Conservation (phyloP, 2,329 filamentous ascomycete species). For the Penicillium janthinellum region DNA sequence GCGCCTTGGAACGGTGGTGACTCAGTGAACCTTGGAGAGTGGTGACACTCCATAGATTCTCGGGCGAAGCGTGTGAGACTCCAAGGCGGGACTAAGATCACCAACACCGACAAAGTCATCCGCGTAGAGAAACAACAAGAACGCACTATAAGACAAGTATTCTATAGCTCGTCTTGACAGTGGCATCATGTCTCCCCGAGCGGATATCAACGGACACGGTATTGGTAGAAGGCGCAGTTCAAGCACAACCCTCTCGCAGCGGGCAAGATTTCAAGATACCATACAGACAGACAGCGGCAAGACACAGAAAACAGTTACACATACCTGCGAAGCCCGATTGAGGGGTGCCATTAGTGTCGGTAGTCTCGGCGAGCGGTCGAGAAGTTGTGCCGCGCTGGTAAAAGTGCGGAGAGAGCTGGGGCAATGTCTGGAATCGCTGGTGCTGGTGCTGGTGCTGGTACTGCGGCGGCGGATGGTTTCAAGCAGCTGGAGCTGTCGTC, state of each 20-base stretch:
- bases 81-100: background rate
- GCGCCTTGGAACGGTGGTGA: background rate
- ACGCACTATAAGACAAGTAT: background rate
- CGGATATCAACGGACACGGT: background rate
- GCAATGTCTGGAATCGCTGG: background rate
- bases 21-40: background rate
- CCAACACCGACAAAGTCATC: background rate
- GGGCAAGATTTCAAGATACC: background rate
- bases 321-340: conserved; percentile 30
- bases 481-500: conserved; percentile 6
- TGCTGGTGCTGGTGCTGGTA: background rate
- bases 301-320: conserved; percentile 13
- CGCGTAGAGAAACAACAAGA: background rate
- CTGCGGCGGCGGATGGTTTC: conserved; percentile 7
- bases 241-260: background rate
- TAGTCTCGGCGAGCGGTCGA: background rate
- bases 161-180: no score
- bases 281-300: conserved; percentile 17
- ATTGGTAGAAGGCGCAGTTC: background rate
- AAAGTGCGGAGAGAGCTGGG: background rate
- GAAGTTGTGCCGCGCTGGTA: background rate
- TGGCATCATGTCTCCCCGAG: background rate
- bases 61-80: background rate
- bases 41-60: background rate
- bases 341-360: conserved; percentile 27